Conservation (phyloP, 2,329 filamentous ascomycete species). For the Biscogniauxia sp. region DNA sequence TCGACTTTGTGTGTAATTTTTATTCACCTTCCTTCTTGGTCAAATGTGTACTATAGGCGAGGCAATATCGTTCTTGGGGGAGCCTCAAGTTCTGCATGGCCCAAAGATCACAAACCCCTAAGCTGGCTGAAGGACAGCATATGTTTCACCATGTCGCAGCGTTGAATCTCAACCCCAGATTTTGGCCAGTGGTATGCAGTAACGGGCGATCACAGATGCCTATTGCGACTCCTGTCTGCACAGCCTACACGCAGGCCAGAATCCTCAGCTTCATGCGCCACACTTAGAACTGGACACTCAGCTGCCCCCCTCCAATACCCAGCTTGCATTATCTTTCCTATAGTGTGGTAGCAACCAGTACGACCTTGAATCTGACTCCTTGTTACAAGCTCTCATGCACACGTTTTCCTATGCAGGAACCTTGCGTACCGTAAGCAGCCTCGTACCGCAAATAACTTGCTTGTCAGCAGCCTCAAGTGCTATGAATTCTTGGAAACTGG, state of each 20-base stretch:
- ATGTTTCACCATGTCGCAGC: neutral
- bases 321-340: neutral
- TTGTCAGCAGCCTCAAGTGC: neutral
- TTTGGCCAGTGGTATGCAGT: neutral
- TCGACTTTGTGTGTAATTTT: neutral
- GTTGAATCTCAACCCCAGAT: neutral
- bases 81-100: neutral
- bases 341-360: neutral
- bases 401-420: conserved; percentile 14
- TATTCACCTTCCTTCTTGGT: neutral
- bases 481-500: neutral
- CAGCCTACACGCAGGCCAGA: neutral
- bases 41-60: neutral
- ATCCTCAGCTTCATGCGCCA: neutral
- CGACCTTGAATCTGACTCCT: conserved; percentile 1
- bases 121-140: neutral
- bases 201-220: neutral
- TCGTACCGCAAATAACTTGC: neutral
- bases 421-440: conserved; percentile 8
- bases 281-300: neutral
- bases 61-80: neutral
- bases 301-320: neutral
- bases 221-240: neutral
- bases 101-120: neutral
- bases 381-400: conserved; percentile 4